Conservation (phyloP, 2,329 filamentous ascomycete genomes). For the Arachnopeziza araneosa region DNA sequence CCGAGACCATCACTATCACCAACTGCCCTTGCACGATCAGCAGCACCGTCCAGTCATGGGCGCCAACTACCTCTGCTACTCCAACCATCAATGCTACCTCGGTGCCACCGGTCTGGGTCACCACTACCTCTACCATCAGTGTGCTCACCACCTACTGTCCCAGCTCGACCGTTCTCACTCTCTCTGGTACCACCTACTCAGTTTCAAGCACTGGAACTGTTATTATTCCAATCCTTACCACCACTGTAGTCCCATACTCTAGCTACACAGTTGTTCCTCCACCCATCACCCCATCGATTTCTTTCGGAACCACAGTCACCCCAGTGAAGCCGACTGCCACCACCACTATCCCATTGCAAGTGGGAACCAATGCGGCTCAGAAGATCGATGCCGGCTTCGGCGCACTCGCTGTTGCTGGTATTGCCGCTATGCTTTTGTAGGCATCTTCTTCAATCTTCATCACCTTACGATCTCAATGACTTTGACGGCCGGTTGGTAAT, state of each 20-base stretch:
- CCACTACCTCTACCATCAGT: slow-evolving; percentile 29
- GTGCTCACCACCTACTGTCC: slow-evolving; percentile 33
- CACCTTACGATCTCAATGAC: slow-evolving; percentile 17
- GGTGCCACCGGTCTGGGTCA: slow-evolving; percentile 32
- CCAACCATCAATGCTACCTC: slow-evolving; percentile 5
- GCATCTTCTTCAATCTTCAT: slow-evolving; percentile 5
- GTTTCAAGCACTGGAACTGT: slow-evolving; percentile 30
- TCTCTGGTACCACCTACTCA: slow-evolving; percentile 40
- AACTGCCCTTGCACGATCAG: slow-evolving; percentile 45
- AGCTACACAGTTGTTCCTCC: slow-evolving; percentile 1
- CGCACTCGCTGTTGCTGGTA: slow-evolving; percentile 19
- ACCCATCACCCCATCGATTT: slow-evolving; percentile 7
- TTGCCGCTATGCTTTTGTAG: slow-evolving; percentile 25
- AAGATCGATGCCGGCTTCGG: slow-evolving; percentile 19
- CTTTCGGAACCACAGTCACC: background rate
- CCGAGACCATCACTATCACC: slow-evolving; percentile 41
- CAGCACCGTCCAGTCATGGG: slow-evolving; percentile 3
- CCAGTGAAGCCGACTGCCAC: background rate
- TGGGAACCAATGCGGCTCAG: slow-evolving; percentile 14
- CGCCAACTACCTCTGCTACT: slow-evolving; percentile 1
- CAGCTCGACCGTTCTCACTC: slow-evolving; percentile 38
- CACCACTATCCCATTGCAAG: slow-evolving; percentile 10
- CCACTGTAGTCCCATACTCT: slow-evolving; percentile 9
- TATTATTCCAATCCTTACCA: slow-evolving; percentile 13
- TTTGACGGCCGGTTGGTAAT: slow-evolving; percentile 15